Evolutionary conservation across 371 early-diverging fungal species (phyloP), one percentile per base, ranked within the genome.

Genomic region (Mucor irregularis): DNA sequence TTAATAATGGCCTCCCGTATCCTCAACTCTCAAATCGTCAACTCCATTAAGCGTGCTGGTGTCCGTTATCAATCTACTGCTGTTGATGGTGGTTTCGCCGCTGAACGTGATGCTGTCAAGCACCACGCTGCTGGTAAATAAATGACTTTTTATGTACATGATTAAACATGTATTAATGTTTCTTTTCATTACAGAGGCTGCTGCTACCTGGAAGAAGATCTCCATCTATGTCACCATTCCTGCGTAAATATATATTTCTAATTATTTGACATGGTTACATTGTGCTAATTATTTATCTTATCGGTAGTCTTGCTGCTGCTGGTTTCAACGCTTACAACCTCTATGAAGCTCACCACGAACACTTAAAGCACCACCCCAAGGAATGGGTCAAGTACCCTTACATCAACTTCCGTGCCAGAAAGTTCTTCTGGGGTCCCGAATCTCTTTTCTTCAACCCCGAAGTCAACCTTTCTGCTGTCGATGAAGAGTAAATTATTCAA

Each of bases 131-230:
- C 57, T 46, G 59, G 78, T 74, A 66, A 61, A 56, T 61, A 30
- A 26, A 42, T 2, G 31, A 33, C 11, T 38, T 22, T 16, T 34
- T n/a, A 24, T 29, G 10, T 14, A 33, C 4, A 19, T n/a, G 24
- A 29, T n/a, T 28, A 28, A n/a, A 25, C 28, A 9, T 22, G 5
- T 28, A n/a, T n/a, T n/a, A n/a, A n/a, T n/a, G n/a, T 28, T 28
- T 28, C 28, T 45, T 16, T 28, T 42, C 30, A 16, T 34, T 25
- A 38, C 52, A 77, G 77, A 67, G 7, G 66, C 78, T 58, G 78
- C 78, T 55, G 65, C 46, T 11, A 78, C 75, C 46, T 78, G 78
- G 78, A 74, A 74, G 67, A 78, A 78, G 68, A 75, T 78, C 49
- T 70, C 73, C 50, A 58, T 74, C 56, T 78, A 69, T 33, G 75